Percentiles rank a stretch among this genome's conserved stretches.
phyloP scores from a whole-genome alignment of 305 asterid species.

The Lippia alba region DNA sequence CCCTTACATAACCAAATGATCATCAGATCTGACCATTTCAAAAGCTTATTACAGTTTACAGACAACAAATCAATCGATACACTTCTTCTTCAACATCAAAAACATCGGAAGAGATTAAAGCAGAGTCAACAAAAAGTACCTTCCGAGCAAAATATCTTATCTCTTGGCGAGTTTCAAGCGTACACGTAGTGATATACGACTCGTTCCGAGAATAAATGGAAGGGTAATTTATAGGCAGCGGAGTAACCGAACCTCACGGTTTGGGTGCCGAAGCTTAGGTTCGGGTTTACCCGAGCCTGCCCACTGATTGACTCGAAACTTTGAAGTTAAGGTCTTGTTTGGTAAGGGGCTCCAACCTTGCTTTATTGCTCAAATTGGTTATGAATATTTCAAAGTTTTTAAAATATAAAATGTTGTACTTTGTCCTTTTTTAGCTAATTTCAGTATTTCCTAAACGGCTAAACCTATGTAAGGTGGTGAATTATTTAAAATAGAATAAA shows the following conservation, averaged over 20 bases:
- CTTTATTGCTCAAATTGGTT: conserved; percentile 2
- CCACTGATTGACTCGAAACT: conserved; percentile 59
- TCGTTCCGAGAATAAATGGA: background rate
- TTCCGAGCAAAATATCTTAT: conserved; percentile 40
- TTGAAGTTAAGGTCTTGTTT: conserved; percentile 31
- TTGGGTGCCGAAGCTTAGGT: conserved; percentile 49
- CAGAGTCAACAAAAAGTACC: conserved; percentile 46
- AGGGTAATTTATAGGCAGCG: conserved; percentile 50
- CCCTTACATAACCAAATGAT: background rate
- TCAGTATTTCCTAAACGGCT: too few relatives aligned
- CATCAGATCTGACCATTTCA: conserved; percentile 33
- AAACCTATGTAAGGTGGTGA: too few relatives aligned
- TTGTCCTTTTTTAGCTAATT: too few relatives aligned
- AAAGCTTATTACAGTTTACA: background rate
- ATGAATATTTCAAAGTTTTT: too few relatives aligned
- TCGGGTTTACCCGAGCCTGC: conserved; percentile 52
- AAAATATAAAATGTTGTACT: too few relatives aligned
- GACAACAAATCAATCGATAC: conserved; percentile 1
- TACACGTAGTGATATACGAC: conserved; percentile 30
- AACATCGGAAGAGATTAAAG: background rate
- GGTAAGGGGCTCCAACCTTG: conserved; percentile 15
- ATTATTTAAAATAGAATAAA: too few relatives aligned
- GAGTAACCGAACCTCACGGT: conserved; percentile 45
- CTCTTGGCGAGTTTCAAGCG: conserved; percentile 7
- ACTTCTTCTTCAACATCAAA: background rate